phyloP scores from a whole-genome alignment of 306 rosid genomes.

The Trifolium subterraneum region DNA sequence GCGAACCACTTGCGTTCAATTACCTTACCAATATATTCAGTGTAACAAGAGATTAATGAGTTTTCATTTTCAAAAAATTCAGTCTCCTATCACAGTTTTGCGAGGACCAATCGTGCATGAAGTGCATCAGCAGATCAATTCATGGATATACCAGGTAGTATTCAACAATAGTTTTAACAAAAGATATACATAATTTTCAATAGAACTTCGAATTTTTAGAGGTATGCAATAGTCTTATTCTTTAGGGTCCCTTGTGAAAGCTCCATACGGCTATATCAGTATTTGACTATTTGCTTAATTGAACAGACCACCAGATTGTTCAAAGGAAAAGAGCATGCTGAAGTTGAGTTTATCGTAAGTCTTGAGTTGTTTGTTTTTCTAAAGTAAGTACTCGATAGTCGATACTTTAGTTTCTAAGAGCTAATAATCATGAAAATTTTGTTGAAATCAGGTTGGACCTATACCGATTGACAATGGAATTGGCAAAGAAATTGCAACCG shows the following conservation, averaged over 20 bases:
- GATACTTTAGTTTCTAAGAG: neutral
- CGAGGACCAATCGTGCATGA: slow-evolving; percentile 63
- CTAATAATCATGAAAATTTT: slow-evolving; percentile 32
- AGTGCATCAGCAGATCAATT: slow-evolving; percentile 57
- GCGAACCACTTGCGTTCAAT: slow-evolving; percentile 3
- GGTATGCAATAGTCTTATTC: slow-evolving; percentile 6
- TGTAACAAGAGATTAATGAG: slow-evolving; percentile 27
- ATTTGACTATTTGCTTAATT: slow-evolving; percentile 34
- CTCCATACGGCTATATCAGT: slow-evolving; percentile 4
- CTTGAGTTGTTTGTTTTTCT: neutral
- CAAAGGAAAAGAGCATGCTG: slow-evolving; percentile 91
- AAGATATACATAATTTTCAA: neutral
- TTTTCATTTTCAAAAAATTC: slow-evolving; percentile 28
- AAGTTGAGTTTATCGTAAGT: slow-evolving; percentile 91
- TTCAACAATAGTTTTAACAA: neutral
- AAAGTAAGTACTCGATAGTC: neutral
- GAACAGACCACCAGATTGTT: slow-evolving; percentile 79
- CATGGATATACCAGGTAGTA: slow-evolving; percentile 68
- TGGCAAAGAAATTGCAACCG: slow-evolving; percentile 85
- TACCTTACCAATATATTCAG: slow-evolving; percentile 13
- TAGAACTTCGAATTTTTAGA: slow-evolving; percentile 20
- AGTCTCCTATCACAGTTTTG: slow-evolving; percentile 51
- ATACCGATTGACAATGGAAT: slow-evolving; percentile 78
- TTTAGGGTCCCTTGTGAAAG: slow-evolving; percentile 4
- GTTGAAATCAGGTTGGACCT: slow-evolving; percentile 79